Conservation (phyloP, 352 stramenopile genomes). For the Phytophthora pini region DNA sequence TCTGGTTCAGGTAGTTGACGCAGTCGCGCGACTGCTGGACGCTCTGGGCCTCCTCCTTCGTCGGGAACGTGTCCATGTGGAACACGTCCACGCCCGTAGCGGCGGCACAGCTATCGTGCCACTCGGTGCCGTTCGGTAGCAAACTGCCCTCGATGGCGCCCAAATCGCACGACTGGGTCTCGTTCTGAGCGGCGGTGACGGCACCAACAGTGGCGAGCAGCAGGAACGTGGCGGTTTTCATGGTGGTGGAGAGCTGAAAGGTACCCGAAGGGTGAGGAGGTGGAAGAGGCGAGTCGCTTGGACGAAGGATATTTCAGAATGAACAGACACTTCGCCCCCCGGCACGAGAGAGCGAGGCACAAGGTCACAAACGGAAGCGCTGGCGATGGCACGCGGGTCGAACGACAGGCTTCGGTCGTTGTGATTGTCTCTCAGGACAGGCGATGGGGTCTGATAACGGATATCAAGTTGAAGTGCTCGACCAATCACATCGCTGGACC, state of each 20-base stretch:
- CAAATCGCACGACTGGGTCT: conserved; percentile 49
- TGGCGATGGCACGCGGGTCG: conserved; percentile 1
- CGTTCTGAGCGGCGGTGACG: conserved; percentile 21
- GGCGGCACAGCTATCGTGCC: conserved; percentile 36
- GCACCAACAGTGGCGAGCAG: conserved; percentile 24
- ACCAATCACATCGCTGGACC: conserved; percentile 14
- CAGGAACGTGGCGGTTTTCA: conserved; percentile 35
- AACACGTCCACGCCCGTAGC: conserved; percentile 65
- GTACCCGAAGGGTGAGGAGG: conserved; percentile 4
- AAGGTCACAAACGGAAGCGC: neutral
- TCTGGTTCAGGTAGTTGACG: conserved; percentile 75
- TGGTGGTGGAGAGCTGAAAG: conserved; percentile 15
- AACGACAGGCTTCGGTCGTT: conserved; percentile 7
- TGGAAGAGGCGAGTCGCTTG: conserved; percentile 4
- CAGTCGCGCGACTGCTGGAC: conserved; percentile 59
- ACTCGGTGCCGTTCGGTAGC: conserved; percentile 56
- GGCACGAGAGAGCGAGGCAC: neutral
- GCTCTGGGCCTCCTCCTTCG: conserved; percentile 45
- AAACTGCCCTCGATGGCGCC: conserved; percentile 54
- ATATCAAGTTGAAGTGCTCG: conserved; percentile 28
- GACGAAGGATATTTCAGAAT: conserved; percentile 32
- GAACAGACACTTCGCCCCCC: neutral
- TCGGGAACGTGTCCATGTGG: conserved; percentile 44
- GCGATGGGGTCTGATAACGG: conserved; percentile 30
- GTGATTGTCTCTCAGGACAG: conserved; percentile 21